Conservation (phyloP, 805 yeast genomes). For the Candida verbasci region DNA sequence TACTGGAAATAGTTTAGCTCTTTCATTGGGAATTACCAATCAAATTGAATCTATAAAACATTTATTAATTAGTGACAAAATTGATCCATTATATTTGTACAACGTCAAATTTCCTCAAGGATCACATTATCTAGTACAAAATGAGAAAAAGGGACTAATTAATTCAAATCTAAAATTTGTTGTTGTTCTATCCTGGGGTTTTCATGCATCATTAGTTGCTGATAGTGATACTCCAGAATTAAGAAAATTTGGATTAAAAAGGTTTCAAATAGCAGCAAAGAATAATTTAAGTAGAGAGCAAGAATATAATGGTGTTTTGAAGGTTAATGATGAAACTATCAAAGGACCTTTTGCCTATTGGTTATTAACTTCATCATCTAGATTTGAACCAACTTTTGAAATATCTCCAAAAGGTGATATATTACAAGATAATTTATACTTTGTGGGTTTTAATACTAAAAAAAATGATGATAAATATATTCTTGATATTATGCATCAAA, state of each 20-base stretch:
- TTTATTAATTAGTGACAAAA: constrained; percentile 14
- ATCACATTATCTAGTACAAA: constrained; percentile 18
- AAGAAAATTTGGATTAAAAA: constrained; percentile 55
- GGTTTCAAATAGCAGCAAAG: constrained; percentile 69
- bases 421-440: constrained; percentile 36
- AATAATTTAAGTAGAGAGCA: constrained; percentile 49
- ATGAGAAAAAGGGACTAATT: constrained; percentile 11
- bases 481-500: constrained; percentile 53
- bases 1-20: constrained; percentile 79
- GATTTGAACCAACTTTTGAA: constrained; percentile 56
- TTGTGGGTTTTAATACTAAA: constrained; percentile 42
- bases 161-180: constrained; percentile 31
- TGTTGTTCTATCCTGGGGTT: constrained; percentile 79
- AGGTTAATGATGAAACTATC: constrained; percentile 12
- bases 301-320: constrained; percentile 41
- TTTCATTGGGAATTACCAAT: constrained; percentile 45
- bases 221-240: constrained; percentile 69
- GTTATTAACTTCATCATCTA: constrained; percentile 49
- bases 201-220: constrained; percentile 83
- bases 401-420: constrained; percentile 60
- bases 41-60: constrained; percentile 14
- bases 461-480: constrained; percentile 22
- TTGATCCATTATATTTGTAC: constrained; percentile 41
- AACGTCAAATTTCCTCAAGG: constrained; percentile 38
- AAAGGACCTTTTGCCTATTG: constrained; percentile 55